Evolutionary conservation across 805 yeast species (phyloP).

Genomic region (Spathaspora girioi): DNA sequence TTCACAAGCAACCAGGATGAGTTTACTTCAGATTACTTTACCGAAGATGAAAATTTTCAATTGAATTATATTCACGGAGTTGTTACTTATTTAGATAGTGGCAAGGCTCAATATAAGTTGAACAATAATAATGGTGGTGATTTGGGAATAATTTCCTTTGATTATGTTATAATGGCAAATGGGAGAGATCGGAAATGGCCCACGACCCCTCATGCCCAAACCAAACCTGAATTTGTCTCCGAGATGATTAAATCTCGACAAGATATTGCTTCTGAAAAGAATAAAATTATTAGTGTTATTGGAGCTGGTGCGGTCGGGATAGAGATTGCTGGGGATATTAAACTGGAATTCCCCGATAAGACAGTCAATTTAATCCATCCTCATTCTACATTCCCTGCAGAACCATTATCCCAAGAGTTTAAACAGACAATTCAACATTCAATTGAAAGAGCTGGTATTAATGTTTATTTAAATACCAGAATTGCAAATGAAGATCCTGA

Average conservation of each 20-base stretch:
- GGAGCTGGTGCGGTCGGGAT: constrained; percentile 46
- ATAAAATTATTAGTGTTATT: constrained; percentile 38
- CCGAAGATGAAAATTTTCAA: constrained; percentile 14
- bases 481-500: constrained; percentile 21
- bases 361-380: constrained; percentile 38
- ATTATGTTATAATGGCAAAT: constrained; percentile 44
- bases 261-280: constrained; percentile 20
- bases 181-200: constrained; percentile 56
- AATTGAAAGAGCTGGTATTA: constrained; percentile 24
- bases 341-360: constrained; percentile 26
- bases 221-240: constrained; percentile 27
- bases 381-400: constrained; percentile 34
- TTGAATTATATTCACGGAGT: constrained; percentile 32
- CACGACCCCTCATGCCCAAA: constrained; percentile 45
- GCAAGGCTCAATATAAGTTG: constrained; percentile 24
- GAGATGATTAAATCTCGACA: constrained; percentile 39
- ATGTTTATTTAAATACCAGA: constrained; percentile 26
- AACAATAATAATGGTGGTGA: constrained; percentile 7
- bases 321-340: constrained; percentile 41
- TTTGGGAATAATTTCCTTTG: constrained; percentile 29
- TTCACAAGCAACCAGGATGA: constrained; percentile 18
- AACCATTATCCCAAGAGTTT: constrained; percentile 30
- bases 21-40: constrained; percentile 12
- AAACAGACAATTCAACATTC: constrained; percentile 23
- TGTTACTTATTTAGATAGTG: constrained; percentile 21